Evolutionary conservation across 1,139 yeast genomes (phyloP).

Genomic region (Barnettozyma hawaiiensis): DNA sequence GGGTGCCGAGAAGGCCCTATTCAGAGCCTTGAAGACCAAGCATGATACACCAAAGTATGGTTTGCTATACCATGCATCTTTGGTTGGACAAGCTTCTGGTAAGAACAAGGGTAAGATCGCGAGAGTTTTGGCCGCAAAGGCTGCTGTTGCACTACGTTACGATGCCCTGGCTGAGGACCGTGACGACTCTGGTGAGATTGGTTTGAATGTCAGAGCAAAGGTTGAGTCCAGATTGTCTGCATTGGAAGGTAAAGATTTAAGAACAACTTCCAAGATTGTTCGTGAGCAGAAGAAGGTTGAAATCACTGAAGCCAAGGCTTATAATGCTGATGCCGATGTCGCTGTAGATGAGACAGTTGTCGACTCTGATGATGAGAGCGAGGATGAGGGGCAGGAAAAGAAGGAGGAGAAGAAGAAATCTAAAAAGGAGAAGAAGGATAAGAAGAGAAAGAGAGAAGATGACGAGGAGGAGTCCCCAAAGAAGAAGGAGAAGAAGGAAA

Average conservation of each 20-base stretch:
- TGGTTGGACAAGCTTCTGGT: constrained; percentile 96
- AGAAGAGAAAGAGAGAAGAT: too few species aligned
- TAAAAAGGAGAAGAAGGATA: constrained; percentile 20
- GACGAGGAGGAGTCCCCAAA: too few species aligned
- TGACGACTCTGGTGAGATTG: constrained; percentile 91
- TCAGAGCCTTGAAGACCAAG: constrained; percentile 97
- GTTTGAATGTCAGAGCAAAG: constrained; percentile 85
- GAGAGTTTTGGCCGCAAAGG: constrained; percentile 97
- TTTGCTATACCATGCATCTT: constrained; percentile 91
- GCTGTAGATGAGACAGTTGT: constrained; percentile 41
- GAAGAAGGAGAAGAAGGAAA: constrained; percentile 27
- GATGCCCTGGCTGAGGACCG: constrained; percentile 97
- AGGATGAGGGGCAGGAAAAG: constrained; percentile 34
- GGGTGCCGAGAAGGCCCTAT: constrained; percentile 99
- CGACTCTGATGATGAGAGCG: constrained; percentile 45
- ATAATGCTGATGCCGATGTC: constrained; percentile 92
- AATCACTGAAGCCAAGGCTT: constrained; percentile 76
- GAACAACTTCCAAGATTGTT: constrained; percentile 71
- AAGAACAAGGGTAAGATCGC: constrained; percentile 99
- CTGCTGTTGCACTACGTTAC: constrained; percentile 92
- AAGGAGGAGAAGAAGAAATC: constrained; percentile 26
- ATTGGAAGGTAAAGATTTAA: constrained; percentile 89
- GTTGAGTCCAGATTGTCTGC: constrained; percentile 93
- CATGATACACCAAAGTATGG: constrained; percentile 99
- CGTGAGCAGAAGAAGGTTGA: constrained; percentile 82